A percentile compares a stretch with the other conserved stretches of the same genome.
phyloP scores from a whole-genome alignment of 2,329 filamentous ascomycete species.

The Hypoxylon sp. region DNA sequence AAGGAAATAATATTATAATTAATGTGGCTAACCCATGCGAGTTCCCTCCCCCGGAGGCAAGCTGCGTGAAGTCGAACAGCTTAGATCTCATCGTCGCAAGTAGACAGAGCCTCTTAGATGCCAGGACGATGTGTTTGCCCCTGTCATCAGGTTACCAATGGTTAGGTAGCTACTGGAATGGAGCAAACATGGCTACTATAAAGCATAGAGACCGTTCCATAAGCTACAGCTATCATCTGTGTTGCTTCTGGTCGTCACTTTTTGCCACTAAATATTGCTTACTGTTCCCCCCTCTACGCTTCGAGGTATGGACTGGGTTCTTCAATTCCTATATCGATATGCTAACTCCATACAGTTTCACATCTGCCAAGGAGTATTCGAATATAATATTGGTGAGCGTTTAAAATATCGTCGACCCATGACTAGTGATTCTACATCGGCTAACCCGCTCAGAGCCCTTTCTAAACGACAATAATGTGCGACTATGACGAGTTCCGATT shows the following conservation, averaged over 20 bases:
- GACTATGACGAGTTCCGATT: constrained; percentile 80
- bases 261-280: background rate
- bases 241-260: background rate
- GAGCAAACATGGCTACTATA: constrained; percentile 41
- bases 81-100: constrained; percentile 26
- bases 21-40: constrained; percentile 49
- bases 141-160: constrained; percentile 27
- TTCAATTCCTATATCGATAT: background rate
- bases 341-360: constrained; percentile 22
- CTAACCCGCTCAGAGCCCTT: constrained; percentile 17
- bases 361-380: background rate
- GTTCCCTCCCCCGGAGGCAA: constrained; percentile 47
- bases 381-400: constrained; percentile 17
- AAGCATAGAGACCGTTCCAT: constrained; percentile 18
- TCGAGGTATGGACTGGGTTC: constrained; percentile 18
- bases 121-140: constrained; percentile 37
- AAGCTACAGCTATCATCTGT: constrained; percentile 2
- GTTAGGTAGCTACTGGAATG: constrained; percentile 17
- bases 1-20: constrained; percentile 28
- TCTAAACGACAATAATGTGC: constrained; percentile 68
- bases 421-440: background rate
- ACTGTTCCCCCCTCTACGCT: background rate
- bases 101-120: constrained; percentile 13
- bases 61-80: constrained; percentile 46
- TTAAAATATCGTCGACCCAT: background rate